Percentiles rank a stretch among this genome's conserved stretches.
Conservation (phyloP, 805 yeast genomes). For the Komagataella pastoris region DNA sequence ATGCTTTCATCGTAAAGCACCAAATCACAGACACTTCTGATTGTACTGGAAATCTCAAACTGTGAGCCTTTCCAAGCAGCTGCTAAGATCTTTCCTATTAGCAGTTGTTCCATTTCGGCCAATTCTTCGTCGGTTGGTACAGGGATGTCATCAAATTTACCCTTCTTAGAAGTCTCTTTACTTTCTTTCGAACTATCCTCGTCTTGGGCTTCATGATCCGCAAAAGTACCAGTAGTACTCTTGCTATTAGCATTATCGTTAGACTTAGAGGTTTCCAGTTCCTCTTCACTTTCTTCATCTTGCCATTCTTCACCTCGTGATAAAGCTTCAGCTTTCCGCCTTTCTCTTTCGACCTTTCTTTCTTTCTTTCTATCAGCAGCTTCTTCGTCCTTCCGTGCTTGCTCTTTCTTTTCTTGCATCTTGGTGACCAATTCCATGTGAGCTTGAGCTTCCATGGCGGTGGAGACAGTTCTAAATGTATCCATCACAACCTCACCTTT, state of each 20-base stretch:
- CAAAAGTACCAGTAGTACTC: background rate
- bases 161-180: slow-evolving; percentile 11
- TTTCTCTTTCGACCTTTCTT: background rate
- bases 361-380: slow-evolving; percentile 6
- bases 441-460: slow-evolving; percentile 81
- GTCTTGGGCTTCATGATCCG: background rate
- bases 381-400: slow-evolving; percentile 10
- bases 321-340: background rate
- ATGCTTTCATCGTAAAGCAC: slow-evolving; percentile 59
- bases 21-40: slow-evolving; percentile 70
- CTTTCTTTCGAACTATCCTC: background rate
- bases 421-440: slow-evolving; percentile 63
- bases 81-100: slow-evolving; percentile 82
- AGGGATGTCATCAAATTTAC: slow-evolving; percentile 13
- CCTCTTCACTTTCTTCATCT: background rate
- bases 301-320: background rate
- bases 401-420: slow-evolving; percentile 42
- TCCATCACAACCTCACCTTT: slow-evolving; percentile 76
- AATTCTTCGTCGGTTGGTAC: slow-evolving; percentile 38
- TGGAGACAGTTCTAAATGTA: slow-evolving; percentile 67
- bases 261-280: slow-evolving; percentile 7
- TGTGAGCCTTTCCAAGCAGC: slow-evolving; percentile 94
- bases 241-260: slow-evolving; percentile 14
- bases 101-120: slow-evolving; percentile 66
- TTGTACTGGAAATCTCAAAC: slow-evolving; percentile 69